Base-by-base conservation (phyloP, 1,139 yeast species). In the Taphrina pruni region DNA sequence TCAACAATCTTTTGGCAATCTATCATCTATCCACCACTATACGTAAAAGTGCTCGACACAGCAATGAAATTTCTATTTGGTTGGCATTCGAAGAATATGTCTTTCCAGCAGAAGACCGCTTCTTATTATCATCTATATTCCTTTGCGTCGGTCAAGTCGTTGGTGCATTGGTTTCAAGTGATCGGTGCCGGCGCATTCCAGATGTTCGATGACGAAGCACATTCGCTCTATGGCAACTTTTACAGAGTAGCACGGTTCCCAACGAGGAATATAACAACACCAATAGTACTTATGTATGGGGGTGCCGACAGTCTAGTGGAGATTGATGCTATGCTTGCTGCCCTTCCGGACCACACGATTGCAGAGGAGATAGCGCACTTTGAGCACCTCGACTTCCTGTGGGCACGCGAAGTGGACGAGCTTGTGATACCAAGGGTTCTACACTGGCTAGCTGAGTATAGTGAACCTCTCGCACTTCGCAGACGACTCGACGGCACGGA, bases 121-220 rank as follows among this genome's bases (percentile, higher is more conserved):
- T 85, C 91, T 50, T 93, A 90, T 78, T 86, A 90, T 35, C 97
- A 93, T 78, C 80, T 93, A 67, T 93, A 92, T 79, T 89, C 96
- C 0, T 89, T 96, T 36, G 91, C 98, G 0, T 88, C 95, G 3
- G 97, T 92, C 58, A 93, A 93, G 78, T 86, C 90, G 35, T 94
- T 91, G 62, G 97, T 92, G 46, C 98, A 93, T 79, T 93, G 98
- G 98, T 93, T 93, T 77, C 98, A 93, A 79, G 91, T 93, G 70
- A 89, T 93, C 72, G 82, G 89, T 60, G 83, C 90, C n/a, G 86
- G 86, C 56, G 85, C 86, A 66, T 92, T 93, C 77, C 97, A 91
- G 78, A 88, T 93, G 96, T 93, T 87, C 78, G 93, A 88, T 75
- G 97, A 90, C 71, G 81, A 79, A 65, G 17, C 57, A 6, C 66